Evolutionary conservation across 108 stramenopile genomes (phyloP), one percentile per base, ranked within the genome.

Genomic region (Aurantiochytrium sp.): DNA sequence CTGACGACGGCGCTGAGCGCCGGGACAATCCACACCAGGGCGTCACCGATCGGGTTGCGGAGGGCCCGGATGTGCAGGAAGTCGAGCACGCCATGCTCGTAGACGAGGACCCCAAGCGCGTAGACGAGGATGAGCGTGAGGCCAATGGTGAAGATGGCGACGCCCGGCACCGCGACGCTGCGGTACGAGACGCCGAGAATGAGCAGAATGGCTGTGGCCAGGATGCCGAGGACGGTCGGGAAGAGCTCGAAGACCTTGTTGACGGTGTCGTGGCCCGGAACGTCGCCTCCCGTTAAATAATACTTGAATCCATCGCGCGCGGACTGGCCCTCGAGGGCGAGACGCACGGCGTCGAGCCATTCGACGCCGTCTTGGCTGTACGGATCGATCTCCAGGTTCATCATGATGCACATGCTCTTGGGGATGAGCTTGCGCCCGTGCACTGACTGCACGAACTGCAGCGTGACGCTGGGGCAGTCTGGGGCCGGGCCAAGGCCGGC

Each of bases 171-270:
- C 2, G 45, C 73, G 24, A 81, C 42, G 45, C 73, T 81, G 39
- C 73, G 73, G 30, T 81, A 81, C 6, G 73, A 81, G 10, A 81
- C 73, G n/a, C 73, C 73, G 6, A 81, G 39, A 17, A 81, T 48
- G 2, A 81, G 15, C 42, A 81, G 30, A 24, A 81, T 48, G 6
- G 73, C 73, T 12, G 24, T 24, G 30, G 45, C 45, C 10, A 81
- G 39, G 24, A 81, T 81, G 42, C 42, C 21, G 8, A 81, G n/a
- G 8, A 81, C 45, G 21, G 10, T 24, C 19, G 73, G 73, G 73
- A 48, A 81, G 24, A 81, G 73, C 73, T 81, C 42, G 24, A 81
- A 81, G 24, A 81, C 73, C 45, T 81, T 81, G 73, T 81, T 81
- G 24, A 81, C 73, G 12, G 45, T 48, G 30, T 81, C 73, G 45